Conservation (phyloP, 2,329 filamentous ascomycete species). For the Xylariaceae sp. region DNA sequence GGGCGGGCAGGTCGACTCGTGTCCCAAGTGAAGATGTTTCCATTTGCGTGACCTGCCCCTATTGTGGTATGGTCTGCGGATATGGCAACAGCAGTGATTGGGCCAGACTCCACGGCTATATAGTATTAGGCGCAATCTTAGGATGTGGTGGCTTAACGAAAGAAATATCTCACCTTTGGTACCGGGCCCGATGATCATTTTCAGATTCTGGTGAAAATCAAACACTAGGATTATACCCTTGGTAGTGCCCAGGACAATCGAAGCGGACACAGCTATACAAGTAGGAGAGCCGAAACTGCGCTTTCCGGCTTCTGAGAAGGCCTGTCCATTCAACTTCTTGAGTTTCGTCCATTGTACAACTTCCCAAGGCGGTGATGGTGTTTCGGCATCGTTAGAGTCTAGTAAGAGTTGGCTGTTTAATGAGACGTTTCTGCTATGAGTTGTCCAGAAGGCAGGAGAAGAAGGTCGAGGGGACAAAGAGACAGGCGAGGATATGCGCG, state of each 20-base stretch:
- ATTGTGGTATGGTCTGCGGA: conserved; percentile 92
- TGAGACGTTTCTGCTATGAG: conserved; percentile 77
- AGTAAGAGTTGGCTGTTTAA: conserved; percentile 63
- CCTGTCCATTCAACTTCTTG: conserved; percentile 80
- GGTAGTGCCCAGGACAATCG: conserved; percentile 84
- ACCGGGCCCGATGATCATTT: conserved; percentile 86
- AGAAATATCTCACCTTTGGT: conserved; percentile 66
- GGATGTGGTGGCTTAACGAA: background rate
- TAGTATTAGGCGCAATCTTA: conserved; percentile 29
- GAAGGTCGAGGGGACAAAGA: conserved; percentile 59
- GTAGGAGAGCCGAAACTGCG: conserved; percentile 90
- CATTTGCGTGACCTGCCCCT: conserved; percentile 82
- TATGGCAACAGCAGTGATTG: conserved; percentile 80
- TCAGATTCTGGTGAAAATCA: conserved; percentile 93
- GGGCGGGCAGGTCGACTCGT: conserved; percentile 74
- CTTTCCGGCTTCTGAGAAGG: conserved; percentile 87
- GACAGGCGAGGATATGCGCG: conserved; percentile 64
- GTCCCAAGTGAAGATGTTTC: conserved; percentile 97
- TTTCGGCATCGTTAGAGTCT: conserved; percentile 61
- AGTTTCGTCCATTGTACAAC: conserved; percentile 94
- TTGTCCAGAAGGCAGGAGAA: conserved; percentile 72
- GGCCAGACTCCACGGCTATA: conserved; percentile 79
- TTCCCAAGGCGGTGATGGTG: conserved; percentile 83
- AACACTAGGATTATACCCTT: conserved; percentile 94
- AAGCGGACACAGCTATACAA: conserved; percentile 80